These are phyloP conservation scores for Phaseolus lunatus DNA, from an alignment of 306 rosid genomes.

Conservation along the genomic window DNA sequence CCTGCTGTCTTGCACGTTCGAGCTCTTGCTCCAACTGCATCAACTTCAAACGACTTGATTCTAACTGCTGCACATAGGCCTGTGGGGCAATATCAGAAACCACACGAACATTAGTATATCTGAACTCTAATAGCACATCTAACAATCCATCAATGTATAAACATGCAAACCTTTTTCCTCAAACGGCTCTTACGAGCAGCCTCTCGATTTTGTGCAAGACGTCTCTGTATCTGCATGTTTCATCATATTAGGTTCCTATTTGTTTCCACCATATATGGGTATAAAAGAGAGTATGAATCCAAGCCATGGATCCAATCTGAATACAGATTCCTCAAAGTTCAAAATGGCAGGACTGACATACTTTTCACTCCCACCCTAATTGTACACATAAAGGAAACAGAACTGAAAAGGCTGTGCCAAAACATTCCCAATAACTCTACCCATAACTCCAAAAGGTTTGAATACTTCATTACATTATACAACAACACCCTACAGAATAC, in stretches of 20 bases:
- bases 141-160: constrained; percentile 41
- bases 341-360: neutral
- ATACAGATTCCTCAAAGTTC: constrained; percentile 28
- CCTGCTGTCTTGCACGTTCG: constrained; percentile 87
- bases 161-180: constrained; percentile 81
- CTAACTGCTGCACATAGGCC: constrained; percentile 97
- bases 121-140: constrained; percentile 27
- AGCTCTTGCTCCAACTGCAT: constrained; percentile 94
- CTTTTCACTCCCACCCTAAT: neutral
- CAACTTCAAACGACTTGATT: constrained; percentile 90
- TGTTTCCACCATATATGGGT: constrained; percentile 1
- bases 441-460: neutral
- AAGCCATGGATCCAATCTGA: neutral
- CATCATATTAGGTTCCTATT: constrained; percentile 33
- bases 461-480: constrained; percentile 7
- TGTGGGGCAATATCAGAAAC: constrained; percentile 49
- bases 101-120: constrained; percentile 34
- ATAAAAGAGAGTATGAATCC: constrained; percentile 10
- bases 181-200: constrained; percentile 99
- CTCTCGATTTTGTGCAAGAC: constrained; percentile 99
- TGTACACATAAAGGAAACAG: constrained; percentile 3
- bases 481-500: neutral
- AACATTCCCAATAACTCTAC: neutral
- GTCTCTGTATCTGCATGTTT: constrained; percentile 77
- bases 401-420: neutral